Conservation (phyloP, 768 basidiomycete genomes). For the Leccinum pellstonianum region DNA sequence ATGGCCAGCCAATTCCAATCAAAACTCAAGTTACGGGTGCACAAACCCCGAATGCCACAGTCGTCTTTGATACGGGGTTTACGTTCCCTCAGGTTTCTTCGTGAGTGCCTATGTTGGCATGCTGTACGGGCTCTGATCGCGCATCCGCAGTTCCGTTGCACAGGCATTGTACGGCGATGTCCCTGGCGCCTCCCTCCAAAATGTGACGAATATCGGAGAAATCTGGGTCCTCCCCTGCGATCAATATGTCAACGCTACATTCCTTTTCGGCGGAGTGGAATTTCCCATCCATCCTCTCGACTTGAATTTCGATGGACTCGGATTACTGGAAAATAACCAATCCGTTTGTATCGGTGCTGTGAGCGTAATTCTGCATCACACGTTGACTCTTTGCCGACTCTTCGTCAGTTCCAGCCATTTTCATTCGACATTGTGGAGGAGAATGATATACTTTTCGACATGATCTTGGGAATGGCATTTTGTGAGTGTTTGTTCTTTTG, state of each 20-base stretch:
- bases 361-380: slow-evolving; percentile 15
- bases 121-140: slow-evolving; percentile 16
- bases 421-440: slow-evolving; percentile 42
- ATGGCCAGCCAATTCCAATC: slow-evolving; percentile 49
- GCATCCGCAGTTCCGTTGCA: slow-evolving; percentile 43
- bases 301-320: slow-evolving; percentile 35
- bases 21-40: slow-evolving; percentile 44
- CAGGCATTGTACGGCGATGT: slow-evolving; percentile 61
- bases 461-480: slow-evolving; percentile 74
- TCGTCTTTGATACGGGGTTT: slow-evolving; percentile 70
- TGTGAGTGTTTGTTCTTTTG: slow-evolving; percentile 38
- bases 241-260: slow-evolving; percentile 61
- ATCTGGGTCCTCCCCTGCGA: slow-evolving; percentile 66
- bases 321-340: slow-evolving; percentile 22
- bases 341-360: slow-evolving; percentile 45
- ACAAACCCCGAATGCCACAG: slow-evolving; percentile 49
- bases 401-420: slow-evolving; percentile 64
- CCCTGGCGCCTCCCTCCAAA: slow-evolving; percentile 48
- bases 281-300: slow-evolving; percentile 71
- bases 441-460: slow-evolving; percentile 42
- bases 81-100: slow-evolving; percentile 60
- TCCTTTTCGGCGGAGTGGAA: slow-evolving; percentile 54
- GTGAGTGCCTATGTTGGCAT: slow-evolving; percentile 29
- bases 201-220: slow-evolving; percentile 40
- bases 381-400: background rate